A percentile compares a stretch with the other conserved stretches of the same genome.
phyloP scores from a whole-genome alignment of 371 early-diverging fungal genomes.

The Mucor lusitanicus region DNA sequence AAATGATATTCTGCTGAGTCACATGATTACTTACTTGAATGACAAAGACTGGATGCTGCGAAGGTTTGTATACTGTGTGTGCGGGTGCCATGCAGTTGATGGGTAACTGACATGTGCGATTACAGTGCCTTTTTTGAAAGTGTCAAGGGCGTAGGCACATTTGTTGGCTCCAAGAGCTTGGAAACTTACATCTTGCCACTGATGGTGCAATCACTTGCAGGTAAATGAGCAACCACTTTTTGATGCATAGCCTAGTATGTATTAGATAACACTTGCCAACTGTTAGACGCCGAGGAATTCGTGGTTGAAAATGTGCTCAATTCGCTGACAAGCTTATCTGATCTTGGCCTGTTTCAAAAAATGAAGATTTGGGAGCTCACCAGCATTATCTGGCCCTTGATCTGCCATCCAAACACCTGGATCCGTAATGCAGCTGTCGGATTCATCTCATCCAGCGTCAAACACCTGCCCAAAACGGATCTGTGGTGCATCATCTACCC shows the following conservation, averaged over 20 bases:
- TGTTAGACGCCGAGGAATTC: constrained; percentile 80
- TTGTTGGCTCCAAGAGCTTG: constrained; percentile 82
- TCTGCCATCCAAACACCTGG: constrained; percentile 86
- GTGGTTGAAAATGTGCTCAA: constrained; percentile 88
- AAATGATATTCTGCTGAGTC: constrained; percentile 83
- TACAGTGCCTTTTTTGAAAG: constrained; percentile 87
- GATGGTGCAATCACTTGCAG: constrained; percentile 87
- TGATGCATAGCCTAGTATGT: background rate
- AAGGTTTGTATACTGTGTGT: constrained; percentile 45
- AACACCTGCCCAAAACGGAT: constrained; percentile 71
- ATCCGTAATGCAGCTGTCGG: constrained; percentile 80
- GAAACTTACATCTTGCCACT: constrained; percentile 94
- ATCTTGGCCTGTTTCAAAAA: constrained; percentile 85
- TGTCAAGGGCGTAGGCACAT: constrained; percentile 86
- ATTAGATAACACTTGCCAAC: background rate
- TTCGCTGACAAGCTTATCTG: constrained; percentile 79
- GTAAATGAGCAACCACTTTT: constrained; percentile 34
- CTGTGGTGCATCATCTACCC: constrained; percentile 83
- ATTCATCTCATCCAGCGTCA: constrained; percentile 70
- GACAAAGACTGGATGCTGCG: constrained; percentile 91
- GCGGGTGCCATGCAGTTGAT: too few species aligned
- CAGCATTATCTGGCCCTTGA: constrained; percentile 67
- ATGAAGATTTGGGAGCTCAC: constrained; percentile 76
- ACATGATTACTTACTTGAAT: constrained; percentile 95
- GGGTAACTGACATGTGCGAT: background rate